Conservation (phyloP, 805 yeast species). For the Trichomonascus vanleenenianus region DNA sequence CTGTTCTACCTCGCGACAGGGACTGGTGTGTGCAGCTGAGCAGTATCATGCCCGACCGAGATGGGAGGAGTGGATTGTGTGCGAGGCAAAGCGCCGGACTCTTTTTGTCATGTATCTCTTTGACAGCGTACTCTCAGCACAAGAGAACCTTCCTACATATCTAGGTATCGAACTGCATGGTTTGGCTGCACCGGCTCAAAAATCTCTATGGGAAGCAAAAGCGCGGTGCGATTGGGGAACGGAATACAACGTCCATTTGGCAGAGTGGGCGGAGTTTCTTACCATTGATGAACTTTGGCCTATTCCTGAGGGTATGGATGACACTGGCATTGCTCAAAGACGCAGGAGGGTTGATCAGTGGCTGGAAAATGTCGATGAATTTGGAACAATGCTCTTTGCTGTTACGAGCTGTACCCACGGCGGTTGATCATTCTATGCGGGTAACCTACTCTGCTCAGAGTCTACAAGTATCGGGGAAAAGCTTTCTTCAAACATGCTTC, state of each 20-base stretch:
- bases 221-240: conserved; percentile 8
- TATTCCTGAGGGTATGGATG: background rate
- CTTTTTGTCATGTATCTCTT: background rate
- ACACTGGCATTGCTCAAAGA: conserved; percentile 1
- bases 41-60: background rate
- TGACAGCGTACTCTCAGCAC: background rate
- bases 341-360: conserved; percentile 7
- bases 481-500: too few species aligned
- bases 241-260: conserved; percentile 5
- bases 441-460: too few species aligned
- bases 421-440: background rate
- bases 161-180: background rate
- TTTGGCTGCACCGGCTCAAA: conserved; percentile 6
- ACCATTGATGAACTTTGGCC: conserved; percentile 10
- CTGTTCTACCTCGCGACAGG: background rate
- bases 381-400: conserved; percentile 10
- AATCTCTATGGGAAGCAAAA: conserved; percentile 7
- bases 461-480: too few species aligned
- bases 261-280: conserved; percentile 6
- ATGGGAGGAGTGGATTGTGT: background rate
- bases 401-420: conserved; percentile 5
- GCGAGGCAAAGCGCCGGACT: background rate
- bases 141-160: background rate
- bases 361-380: conserved; percentile 10
- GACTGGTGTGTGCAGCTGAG: background rate